Evolutionary conservation across 2,329 filamentous ascomycete genomes (phyloP).

Genomic region (Diaporthe batatas): DNA sequence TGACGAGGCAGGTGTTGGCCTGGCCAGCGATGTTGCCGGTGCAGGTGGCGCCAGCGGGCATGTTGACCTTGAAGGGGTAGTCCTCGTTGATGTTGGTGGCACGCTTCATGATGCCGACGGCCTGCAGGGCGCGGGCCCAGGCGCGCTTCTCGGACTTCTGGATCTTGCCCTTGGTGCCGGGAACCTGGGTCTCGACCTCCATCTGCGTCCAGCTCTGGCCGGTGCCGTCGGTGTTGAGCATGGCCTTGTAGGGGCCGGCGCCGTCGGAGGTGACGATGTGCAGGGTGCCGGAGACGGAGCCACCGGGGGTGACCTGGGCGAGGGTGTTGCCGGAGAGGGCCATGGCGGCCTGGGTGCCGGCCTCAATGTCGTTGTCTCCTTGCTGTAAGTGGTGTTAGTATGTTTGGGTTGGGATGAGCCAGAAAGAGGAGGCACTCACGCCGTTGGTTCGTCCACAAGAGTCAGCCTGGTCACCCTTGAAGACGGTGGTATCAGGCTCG

Average conservation of each 20-base stretch:
- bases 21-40: conserved; percentile 46
- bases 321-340: conserved; percentile 54
- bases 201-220: conserved; percentile 52
- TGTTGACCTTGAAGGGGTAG: conserved; percentile 46
- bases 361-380: conserved; percentile 53
- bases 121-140: conserved; percentile 40
- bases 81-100: conserved; percentile 45
- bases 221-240: conserved; percentile 55
- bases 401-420: background rate
- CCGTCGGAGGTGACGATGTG: conserved; percentile 59
- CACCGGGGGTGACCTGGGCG: conserved; percentile 54
- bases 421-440: background rate
- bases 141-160: conserved; percentile 44
- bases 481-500: conserved; percentile 61
- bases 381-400: conserved; percentile 1
- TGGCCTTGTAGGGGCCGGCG: conserved; percentile 55
- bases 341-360: conserved; percentile 51
- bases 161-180: conserved; percentile 54
- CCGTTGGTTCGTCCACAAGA: conserved; percentile 55
- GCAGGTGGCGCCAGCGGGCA: conserved; percentile 48
- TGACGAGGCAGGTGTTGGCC: conserved; percentile 49
- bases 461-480: conserved; percentile 54
- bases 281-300: conserved; percentile 52
- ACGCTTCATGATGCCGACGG: conserved; percentile 42
- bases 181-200: conserved; percentile 52